Evolutionary conservation across 2,329 filamentous ascomycete genomes (phyloP), one percentile per base, ranked within the genome.

Genomic region (Lomentospora prolificans): DNA sequence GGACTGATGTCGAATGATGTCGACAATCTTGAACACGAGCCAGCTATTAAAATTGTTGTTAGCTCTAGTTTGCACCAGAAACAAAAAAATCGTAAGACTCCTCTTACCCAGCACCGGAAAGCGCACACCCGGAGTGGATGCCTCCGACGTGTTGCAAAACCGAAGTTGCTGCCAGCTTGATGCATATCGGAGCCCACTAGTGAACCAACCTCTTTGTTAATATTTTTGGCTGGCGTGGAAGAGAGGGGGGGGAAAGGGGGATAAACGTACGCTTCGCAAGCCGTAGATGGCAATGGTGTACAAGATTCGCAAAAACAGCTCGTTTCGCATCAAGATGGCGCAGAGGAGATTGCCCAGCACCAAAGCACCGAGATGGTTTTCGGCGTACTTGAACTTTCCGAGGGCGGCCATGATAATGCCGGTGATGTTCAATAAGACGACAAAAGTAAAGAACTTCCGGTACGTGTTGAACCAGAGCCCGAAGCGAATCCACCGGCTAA

Each of bases 391-490:
- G 58, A 71, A 72, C 19, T 60, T 62, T 24, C 64, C 64, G 1
- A 66, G 55, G 1, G 64, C 63, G 0, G 69, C 64, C 59, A 71
- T 57, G 55, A 69, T 61, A 50, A 72, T 70, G 3, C 69, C 69
- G 4, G 58, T 57, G 14, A 70, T 55, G 63, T 72, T 71, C 57
- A 72, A 63, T 53, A 62, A 27, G 3, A 64, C 66, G 51, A 71
- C 67, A 39, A 71, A 65, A 17, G 63, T 66, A 61, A 72, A 72
- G 61, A 72, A 70, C 60, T 69, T 69, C 19, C 67, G 65, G 58
- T 72, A 72, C 8, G 69, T 69, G 62, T 70, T 71, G 64, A 70
- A 71, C 70, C 69, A 72, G 7, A 72, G 64, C 50, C 62, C 60
- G 58, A 70, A 67, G 1, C 64, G 58, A 24, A 71, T 65, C 67